A percentile compares a stretch with the other conserved stretches of the same genome.
phyloP scores from a whole-genome alignment of 257 asterid species.

The Solanum infundibuliforme region DNA sequence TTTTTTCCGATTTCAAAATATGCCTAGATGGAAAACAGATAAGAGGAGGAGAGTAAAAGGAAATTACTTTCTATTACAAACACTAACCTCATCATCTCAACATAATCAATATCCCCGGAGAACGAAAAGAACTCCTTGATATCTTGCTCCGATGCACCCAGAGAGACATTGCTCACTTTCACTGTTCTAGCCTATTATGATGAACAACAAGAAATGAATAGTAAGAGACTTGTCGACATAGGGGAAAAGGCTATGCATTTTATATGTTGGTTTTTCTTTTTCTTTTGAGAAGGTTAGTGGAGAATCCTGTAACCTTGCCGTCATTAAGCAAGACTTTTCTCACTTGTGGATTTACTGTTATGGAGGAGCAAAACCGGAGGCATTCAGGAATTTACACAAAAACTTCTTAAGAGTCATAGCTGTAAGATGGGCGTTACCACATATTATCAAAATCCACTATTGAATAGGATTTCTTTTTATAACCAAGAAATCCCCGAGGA shows the following conservation, averaged over 20 bases:
- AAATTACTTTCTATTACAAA: not conserved
- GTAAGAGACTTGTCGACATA: not conserved
- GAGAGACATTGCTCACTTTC: conserved; percentile 61
- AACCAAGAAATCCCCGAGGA: not conserved
- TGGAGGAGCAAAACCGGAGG: not conserved
- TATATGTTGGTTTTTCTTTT: not conserved
- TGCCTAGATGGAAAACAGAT: not conserved
- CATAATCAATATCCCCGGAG: conserved; percentile 54
- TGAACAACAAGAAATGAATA: not conserved
- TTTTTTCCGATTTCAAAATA: not conserved
- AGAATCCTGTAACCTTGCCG: not conserved
- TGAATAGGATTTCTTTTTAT: not conserved
- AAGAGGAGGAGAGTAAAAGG: not conserved
- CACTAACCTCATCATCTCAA: conserved; percentile 49
- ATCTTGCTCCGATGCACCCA: conserved; percentile 47
- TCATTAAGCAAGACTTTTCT: not conserved
- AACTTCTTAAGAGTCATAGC: not conserved
- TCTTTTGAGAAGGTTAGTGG: not conserved
- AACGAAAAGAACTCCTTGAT: conserved; percentile 68
- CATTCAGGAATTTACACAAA: not conserved
- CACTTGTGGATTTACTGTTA: not conserved
- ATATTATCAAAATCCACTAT: not conserved
- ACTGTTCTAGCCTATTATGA: conserved; percentile 42
- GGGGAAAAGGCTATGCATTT: not conserved
- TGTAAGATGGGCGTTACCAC: not conserved